Conservation (phyloP, 169 alveolate species). For the Haemoproteus tartakovskyi region DNA sequence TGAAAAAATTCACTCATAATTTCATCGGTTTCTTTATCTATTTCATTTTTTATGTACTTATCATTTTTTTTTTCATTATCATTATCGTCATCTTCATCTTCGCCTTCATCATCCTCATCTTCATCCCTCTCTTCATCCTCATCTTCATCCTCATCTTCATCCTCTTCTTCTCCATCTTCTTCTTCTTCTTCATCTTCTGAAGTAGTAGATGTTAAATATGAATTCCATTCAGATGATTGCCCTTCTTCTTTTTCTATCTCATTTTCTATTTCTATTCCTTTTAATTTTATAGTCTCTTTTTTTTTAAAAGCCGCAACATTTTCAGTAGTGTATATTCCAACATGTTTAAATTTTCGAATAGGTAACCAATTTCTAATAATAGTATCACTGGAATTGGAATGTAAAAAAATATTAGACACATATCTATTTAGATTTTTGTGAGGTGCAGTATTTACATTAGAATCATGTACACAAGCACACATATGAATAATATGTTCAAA, state of each 20-base stretch:
- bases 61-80: neutral
- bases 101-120: neutral
- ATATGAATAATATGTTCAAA: slow-evolving; percentile 63
- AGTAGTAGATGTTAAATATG: slow-evolving; percentile 39
- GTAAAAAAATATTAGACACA: slow-evolving; percentile 30
- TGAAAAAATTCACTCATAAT: neutral
- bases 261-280: neutral
- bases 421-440: neutral
- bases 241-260: neutral
- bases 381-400: slow-evolving; percentile 32
- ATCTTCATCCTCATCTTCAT: neutral
- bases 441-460: neutral
- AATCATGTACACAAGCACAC: slow-evolving; percentile 63
- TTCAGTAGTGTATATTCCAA: slow-evolving; percentile 61
- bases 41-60: neutral
- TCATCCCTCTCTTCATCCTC: neutral
- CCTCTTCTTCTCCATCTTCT: neutral
- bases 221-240: slow-evolving; percentile 1
- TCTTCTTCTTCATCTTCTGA: neutral
- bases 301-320: slow-evolving; percentile 1
- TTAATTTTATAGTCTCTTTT: neutral
- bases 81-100: neutral
- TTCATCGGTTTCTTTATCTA: neutral
- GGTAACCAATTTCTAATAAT: slow-evolving; percentile 63
- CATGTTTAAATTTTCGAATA: slow-evolving; percentile 53